Conservation (phyloP, 306 rosid species). For the Nissolia schottii region DNA sequence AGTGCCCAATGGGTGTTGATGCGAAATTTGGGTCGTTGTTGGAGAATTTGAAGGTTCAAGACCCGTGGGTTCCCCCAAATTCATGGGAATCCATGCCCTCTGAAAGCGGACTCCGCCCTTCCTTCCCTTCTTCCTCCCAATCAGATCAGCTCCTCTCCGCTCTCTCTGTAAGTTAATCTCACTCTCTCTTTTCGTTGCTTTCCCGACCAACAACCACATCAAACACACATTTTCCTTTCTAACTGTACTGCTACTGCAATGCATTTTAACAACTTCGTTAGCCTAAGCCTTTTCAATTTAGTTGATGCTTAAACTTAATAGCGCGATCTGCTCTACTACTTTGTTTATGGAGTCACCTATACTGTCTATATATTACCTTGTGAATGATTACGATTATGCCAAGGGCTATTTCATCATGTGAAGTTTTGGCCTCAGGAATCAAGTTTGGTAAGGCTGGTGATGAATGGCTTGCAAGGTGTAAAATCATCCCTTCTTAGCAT, state of each 20-base stretch:
- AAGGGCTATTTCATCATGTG: neutral
- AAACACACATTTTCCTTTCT: neutral
- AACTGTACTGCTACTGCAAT: neutral
- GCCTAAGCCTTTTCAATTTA: neutral
- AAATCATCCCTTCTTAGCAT: constrained; percentile 62
- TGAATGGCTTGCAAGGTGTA: constrained; percentile 73
- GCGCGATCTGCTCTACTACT: neutral
- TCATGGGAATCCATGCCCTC: constrained; percentile 76
- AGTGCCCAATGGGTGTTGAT: constrained; percentile 39
- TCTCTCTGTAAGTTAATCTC: constrained; percentile 62
- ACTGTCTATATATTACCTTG: no score
- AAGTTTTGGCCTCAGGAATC: constrained; percentile 54
- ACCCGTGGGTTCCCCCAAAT: constrained; percentile 73
- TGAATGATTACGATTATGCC: no score
- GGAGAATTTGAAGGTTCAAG: constrained; percentile 58
- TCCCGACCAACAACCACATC: neutral
- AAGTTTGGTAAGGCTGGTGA: constrained; percentile 72
- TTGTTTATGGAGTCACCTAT: neutral
- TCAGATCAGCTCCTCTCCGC: constrained; percentile 42
- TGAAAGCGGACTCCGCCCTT: constrained; percentile 39
- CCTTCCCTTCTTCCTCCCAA: constrained; percentile 7
- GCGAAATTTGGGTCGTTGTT: constrained; percentile 50
- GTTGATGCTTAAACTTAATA: no score
- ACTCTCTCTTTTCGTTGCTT: neutral
- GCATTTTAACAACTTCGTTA: neutral